These are phyloP conservation scores for Fusarium keratoplasticum DNA, from an alignment of 2,329 filamentous ascomycete species.

Conservation along the genomic window DNA sequence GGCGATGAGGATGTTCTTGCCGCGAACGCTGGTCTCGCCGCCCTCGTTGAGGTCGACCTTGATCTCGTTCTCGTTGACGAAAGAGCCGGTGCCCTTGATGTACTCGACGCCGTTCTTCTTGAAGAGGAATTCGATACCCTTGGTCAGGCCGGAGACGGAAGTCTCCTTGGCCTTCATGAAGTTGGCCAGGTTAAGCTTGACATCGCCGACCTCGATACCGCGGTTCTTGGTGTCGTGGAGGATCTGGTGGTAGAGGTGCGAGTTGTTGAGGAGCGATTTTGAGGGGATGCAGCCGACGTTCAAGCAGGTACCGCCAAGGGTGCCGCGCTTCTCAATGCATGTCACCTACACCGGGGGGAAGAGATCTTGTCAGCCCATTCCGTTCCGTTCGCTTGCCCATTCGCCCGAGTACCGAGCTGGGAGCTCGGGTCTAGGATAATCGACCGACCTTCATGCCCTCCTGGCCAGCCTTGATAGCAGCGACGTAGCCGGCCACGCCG, in stretches of 20 bases:
- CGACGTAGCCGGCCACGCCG: constrained; percentile 98
- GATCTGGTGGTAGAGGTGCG: constrained; percentile 96
- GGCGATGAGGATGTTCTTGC: constrained; percentile 98
- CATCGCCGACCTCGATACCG: constrained; percentile 96
- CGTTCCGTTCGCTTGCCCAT: constrained; percentile 13
- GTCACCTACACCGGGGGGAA: constrained; percentile 71
- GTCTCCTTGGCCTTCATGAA: constrained; percentile 99
- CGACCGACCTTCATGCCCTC: constrained; percentile 86
- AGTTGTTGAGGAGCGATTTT: constrained; percentile 99
- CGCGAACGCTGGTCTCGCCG: constrained; percentile 86
- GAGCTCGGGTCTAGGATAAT: constrained; percentile 1
- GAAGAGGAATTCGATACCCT: constrained; percentile 97
- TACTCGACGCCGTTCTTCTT: constrained; percentile 99
- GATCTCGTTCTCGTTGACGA: constrained; percentile 89
- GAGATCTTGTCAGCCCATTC: constrained; percentile 27
- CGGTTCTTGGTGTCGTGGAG: constrained; percentile 97
- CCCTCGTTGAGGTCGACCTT: constrained; percentile 92
- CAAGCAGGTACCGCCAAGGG: constrained; percentile 94
- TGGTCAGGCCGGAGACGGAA: constrained; percentile 88
- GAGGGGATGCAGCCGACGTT: constrained; percentile 99
- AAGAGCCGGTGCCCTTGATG: constrained; percentile 90
- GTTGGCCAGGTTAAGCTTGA: constrained; percentile 92
- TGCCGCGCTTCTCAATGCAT: constrained; percentile 98
- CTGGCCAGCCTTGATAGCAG: constrained; percentile 98
- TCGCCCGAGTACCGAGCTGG: constrained; percentile 3